Conservation (phyloP, 108 stramenopile species). For the Skeletonema tropicum region DNA sequence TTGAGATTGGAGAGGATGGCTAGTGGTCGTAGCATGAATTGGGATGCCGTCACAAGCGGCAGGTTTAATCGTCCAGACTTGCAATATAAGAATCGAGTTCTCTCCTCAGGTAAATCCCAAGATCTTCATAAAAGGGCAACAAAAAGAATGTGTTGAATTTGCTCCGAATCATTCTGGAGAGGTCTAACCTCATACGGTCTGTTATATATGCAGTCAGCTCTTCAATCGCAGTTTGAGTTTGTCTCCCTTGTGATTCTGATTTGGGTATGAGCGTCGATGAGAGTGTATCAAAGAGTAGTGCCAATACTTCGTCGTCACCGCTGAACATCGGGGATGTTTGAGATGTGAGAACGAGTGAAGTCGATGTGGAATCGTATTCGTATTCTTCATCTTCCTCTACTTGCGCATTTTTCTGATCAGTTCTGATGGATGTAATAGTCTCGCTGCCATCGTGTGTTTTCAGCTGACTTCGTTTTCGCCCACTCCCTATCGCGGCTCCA, state of each 20-base stretch:
- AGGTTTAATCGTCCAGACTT: background rate
- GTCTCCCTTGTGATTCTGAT: constrained; percentile 27
- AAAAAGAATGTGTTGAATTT: constrained; percentile 40
- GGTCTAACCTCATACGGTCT: constrained; percentile 25
- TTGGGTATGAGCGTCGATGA: constrained; percentile 19
- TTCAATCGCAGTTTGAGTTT: constrained; percentile 28
- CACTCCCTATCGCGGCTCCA: constrained; percentile 20
- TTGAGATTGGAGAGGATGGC: too few species aligned
- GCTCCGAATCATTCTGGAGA: constrained; percentile 22
- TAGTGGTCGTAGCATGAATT: too few species aligned
- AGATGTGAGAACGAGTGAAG: constrained; percentile 22
- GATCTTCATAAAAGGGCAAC: constrained; percentile 28
- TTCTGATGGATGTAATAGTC: background rate
- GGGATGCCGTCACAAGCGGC: background rate
- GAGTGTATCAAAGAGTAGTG: constrained; percentile 18
- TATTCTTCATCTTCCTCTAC: constrained; percentile 21
- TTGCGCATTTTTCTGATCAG: background rate
- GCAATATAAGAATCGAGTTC: constrained; percentile 23
- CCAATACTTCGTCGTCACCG: constrained; percentile 29
- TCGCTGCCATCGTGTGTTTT: background rate
- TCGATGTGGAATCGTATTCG: background rate
- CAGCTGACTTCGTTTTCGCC: constrained; percentile 1
- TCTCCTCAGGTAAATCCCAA: constrained; percentile 22
- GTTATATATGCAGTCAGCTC: constrained; percentile 18
- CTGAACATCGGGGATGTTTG: constrained; percentile 24